A percentile compares a stretch with the other conserved stretches of the same genome.
These are phyloP conservation scores for Zymoseptoria brevis DNA, from an alignment of 2,329 filamentous ascomycete species.

Conservation along the genomic window DNA sequence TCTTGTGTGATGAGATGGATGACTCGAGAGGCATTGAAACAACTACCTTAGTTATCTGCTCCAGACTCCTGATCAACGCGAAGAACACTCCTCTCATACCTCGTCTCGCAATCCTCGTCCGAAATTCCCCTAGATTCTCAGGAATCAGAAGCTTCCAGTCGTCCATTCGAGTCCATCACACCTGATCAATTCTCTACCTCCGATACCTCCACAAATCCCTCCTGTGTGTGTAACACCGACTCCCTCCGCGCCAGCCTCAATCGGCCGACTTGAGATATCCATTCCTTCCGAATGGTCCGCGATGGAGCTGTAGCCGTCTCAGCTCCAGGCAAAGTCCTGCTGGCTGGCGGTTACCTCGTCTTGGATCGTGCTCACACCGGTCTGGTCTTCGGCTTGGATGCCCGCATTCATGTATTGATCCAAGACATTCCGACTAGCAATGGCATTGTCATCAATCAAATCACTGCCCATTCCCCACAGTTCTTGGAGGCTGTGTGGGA, in stretches of 20 bases:
- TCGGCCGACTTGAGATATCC: conserved; percentile 11
- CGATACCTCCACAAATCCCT: background rate
- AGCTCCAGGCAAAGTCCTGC: conserved; percentile 89
- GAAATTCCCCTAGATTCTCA: background rate
- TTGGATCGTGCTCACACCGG: conserved; percentile 81
- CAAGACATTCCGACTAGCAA: conserved; percentile 50
- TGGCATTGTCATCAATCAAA: conserved; percentile 57
- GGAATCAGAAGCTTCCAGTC: background rate
- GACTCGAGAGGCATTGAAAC: background rate
- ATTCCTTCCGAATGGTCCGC: conserved; percentile 13
- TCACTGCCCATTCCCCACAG: conserved; percentile 85
- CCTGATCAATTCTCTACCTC: conserved; percentile 6
- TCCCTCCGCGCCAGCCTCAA: background rate
- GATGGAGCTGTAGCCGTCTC: conserved; percentile 50
- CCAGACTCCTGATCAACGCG: background rate
- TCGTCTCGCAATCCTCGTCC: background rate
- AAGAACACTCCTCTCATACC: background rate
- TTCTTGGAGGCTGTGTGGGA: conserved; percentile 82
- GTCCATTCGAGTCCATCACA: background rate
- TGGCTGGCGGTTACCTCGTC: conserved; percentile 91
- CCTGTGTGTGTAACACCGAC: background rate
- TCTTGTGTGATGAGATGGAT: background rate
- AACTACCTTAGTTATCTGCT: too few relatives aligned
- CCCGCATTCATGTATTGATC: conserved; percentile 54
- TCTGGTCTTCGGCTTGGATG: conserved; percentile 57